phyloP scores from a whole-genome alignment of 768 basidiomycete genomes.

The Agaricus sinodeliciosus region DNA sequence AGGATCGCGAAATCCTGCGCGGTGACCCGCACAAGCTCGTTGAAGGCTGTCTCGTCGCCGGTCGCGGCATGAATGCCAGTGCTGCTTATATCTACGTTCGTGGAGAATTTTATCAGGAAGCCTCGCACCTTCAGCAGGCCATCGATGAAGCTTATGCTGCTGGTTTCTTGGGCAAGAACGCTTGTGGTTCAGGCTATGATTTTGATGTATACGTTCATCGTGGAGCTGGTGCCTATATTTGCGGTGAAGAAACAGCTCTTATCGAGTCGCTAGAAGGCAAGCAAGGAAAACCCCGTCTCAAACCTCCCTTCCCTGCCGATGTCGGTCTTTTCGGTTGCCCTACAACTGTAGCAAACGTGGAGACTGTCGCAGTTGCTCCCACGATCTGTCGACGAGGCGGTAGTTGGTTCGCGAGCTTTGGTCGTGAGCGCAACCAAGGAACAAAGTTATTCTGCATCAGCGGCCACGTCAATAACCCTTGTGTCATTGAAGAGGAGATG shows the following conservation, averaged over 20 bases:
- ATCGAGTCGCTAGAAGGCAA: constrained; percentile 98
- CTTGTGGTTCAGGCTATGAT: constrained; percentile 87
- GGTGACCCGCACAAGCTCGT: constrained; percentile 98
- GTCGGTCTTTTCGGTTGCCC: constrained; percentile 98
- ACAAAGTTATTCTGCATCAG: constrained; percentile 97
- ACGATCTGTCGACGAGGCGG: constrained; percentile 90
- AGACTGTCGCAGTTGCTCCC: constrained; percentile 96
- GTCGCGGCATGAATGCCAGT: constrained; percentile 93
- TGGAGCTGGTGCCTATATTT: constrained; percentile 97
- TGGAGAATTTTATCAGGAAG: constrained; percentile 96
- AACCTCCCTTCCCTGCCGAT: constrained; percentile 98
- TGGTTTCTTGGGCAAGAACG: constrained; percentile 83
- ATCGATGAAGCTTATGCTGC: constrained; percentile 92
- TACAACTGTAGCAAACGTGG: constrained; percentile 96
- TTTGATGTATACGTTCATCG: constrained; percentile 99
- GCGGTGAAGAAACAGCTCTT: constrained; percentile 96
- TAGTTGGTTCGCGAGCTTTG: constrained; percentile 89
- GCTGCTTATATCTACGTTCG: constrained; percentile 99
- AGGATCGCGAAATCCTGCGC: constrained; percentile 96
- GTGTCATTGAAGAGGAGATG: constrained; percentile 99
- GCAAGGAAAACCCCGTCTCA: constrained; percentile 95
- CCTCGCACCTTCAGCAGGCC: constrained; percentile 88
- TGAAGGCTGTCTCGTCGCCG: constrained; percentile 96
- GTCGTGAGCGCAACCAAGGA: constrained; percentile 86
- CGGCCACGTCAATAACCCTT: constrained; percentile 97